Evolutionary conservation across 257 asterid genomes (phyloP), one percentile per base, ranked within the genome.

Genomic region (Echium plantagineum): DNA sequence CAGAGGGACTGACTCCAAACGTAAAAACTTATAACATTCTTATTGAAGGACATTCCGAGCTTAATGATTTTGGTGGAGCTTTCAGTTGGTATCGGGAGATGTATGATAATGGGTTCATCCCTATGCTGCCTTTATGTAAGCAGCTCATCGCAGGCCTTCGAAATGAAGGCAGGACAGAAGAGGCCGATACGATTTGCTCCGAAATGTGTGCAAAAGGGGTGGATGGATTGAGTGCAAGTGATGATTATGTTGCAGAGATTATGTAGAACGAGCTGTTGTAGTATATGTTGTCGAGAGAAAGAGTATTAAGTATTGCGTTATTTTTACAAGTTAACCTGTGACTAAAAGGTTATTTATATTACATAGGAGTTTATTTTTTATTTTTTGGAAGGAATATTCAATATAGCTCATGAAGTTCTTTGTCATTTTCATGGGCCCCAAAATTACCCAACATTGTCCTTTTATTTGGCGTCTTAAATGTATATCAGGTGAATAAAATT

Each of bases 171-270:
- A 78, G 69, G 59, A 60, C 70, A 28, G 19, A 74, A 57, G 85
- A 83, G 75, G 88, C 69, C 8, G 72, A 75, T 57, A 83, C 69
- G 35, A 53, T 83, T 52, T 72, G 77, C 83, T 75, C 78, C 32
- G 87, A 89, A 66, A 80, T 82, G 91, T 71, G 82, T 70, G 71
- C 74, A 28, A 80, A 81, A 72, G 94, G 95, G 79, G 51, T 84
- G 60, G 63, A 52, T 60, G 73, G 60, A 22, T 22, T 66, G 61
- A 58, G 66, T 58, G 28, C 24, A 51, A 47, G 16, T 58, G 77
- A 75, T 64, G 82, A 72, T 59, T 61, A 61, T 71, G 61, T 76
- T 54, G 74, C 66, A 35, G 12, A 7, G 3, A 42, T 12, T 42
- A 12, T 42, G 49, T 42, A 42, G 49, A 42, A 42, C 17, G 2